Evolutionary conservation across 352 stramenopile genomes (phyloP), one percentile per base, ranked within the genome.

Genomic region (Thalassiosira mediterranea): DNA sequence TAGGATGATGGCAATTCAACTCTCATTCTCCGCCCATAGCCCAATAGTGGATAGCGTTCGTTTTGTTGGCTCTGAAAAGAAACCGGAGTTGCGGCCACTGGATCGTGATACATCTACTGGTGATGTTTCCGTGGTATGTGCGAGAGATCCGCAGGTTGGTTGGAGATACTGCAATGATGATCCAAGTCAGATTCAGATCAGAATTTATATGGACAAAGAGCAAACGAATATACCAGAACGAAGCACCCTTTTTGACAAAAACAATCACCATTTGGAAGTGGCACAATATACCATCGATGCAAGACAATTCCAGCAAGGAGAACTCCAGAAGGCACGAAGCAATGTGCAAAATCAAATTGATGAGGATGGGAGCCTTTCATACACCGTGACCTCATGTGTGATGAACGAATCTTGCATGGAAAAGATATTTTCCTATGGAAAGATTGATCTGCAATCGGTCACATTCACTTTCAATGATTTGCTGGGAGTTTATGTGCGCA

Each of bases 261-360:
- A 15, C 8, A 44, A 44, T 44, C 37, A n/a, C 37, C n/a, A n/a
- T n/a, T n/a, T 44, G n/a, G 37, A 44, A 44, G 37, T 44, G n/a
- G 10, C n/a, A n/a, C 10, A 44, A 44, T 44, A 44, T 44, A n/a
- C 8, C n/a, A 44, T 44, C 37, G n/a, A 44, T 44, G n/a, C 37
- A 10, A 15, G 8, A 10, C 37, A 10, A 44, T 44, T 44, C 37
- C 8, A n/a, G 10, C 8, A n/a, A n/a, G 37, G n/a, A 15, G 37
- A 44, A n/a, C 10, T 44, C n/a, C 8, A 44, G n/a, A 15, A n/a
- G 37, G 37, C 10, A 15, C 8, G 8, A 15, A 10, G 8, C 8
- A 44, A n/a, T n/a, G 8, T 15, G 37, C 10, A 10, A n/a, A 10
- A 44, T 15, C 37, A 44, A 44, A n/a, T 10, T 44, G 37, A n/a